Base-by-base conservation (phyloP, 2,329 filamentous ascomycete genomes). In the Cordyceps farinosa region DNA sequence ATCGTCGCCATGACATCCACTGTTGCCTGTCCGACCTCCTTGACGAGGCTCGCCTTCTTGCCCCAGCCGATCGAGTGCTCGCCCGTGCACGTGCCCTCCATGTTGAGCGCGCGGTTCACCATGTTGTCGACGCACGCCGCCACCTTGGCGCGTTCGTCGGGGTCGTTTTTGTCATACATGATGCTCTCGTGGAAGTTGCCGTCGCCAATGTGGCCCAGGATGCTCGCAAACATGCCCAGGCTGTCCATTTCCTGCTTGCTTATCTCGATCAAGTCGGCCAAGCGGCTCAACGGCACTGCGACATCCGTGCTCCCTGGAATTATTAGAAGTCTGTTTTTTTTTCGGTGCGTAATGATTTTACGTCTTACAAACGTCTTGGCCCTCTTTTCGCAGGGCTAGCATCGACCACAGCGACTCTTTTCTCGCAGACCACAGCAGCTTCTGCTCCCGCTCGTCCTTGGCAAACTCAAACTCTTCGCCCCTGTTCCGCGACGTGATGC, bases 101-200 rank as follows among this genome's bases (percentile, higher is more conserved):
- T 97, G 67, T 94, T 91, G 30, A 97, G 76, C 2, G 92, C 93
- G n/a, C 91, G 85, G 68, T 90, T 84, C 27, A 97, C 91, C 92
- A 97, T 97, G 69, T 92, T 89, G 72, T 93, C 87, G 53, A 97
- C 91, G 67, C 91, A 92, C 61, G 82, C 83, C 73, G 95, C 90
- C 1, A 95, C 91, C 68, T 89, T 90, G 48, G 83, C 87, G 62
- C 84, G 84, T 76, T 97, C 90, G 32, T 81, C 85, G 3, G 85
- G 82, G 62, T 92, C 81, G 30, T 80, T 82, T 32, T 84, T 84
- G 75, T 95, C 86, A 74, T 96, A 97, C 77, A 97, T 89, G 76
- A 97, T 95, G 72, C 89, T 91, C 73, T 93, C 89, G 74, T 97
- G 93, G 78, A 97, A 97, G 75, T 97, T 97, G 44, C 93, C 93